Percentiles rank a stretch among this genome's conserved stretches.
Evolutionary conservation across 139 green algal genomes (phyloP).

Genomic region (Micromonas pusilla): DNA sequence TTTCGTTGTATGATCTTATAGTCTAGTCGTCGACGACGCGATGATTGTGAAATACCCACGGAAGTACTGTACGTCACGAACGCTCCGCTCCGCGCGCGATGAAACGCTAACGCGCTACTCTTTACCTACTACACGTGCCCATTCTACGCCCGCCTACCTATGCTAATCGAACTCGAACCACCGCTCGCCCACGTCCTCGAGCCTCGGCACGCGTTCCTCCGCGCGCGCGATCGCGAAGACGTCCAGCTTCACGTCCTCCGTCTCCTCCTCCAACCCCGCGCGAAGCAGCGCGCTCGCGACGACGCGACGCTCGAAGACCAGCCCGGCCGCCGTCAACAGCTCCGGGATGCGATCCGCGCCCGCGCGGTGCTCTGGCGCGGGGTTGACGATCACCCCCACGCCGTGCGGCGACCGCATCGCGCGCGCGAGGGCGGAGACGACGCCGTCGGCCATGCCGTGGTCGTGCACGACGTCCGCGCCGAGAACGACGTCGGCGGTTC

Average conservation of each 20-base stretch:
- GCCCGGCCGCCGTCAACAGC: neutral
- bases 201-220: too few species aligned
- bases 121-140: too few species aligned
- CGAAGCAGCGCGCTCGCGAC: neutral
- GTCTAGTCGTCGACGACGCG: too few species aligned
- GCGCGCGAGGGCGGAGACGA: neutral
- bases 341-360: neutral
- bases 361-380: neutral
- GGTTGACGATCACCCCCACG: constrained; percentile 15
- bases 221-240: neutral
- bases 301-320: neutral
- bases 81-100: too few species aligned
- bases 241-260: constrained; percentile 5
- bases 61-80: too few species aligned
- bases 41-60: too few species aligned
- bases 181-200: too few species aligned
- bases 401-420: neutral
- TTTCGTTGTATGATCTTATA: too few species aligned
- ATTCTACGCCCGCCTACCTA: too few species aligned
- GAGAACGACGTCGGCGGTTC: neutral
- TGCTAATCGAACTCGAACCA: too few species aligned
- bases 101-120: too few species aligned
- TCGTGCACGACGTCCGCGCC: constrained; percentile 19
- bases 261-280: neutral
- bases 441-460: neutral